Percentiles rank a stretch among this genome's conserved stretches.
phyloP scores from a whole-genome alignment of 345 rosid genomes.

The Cardamine chenopodiifolia region DNA sequence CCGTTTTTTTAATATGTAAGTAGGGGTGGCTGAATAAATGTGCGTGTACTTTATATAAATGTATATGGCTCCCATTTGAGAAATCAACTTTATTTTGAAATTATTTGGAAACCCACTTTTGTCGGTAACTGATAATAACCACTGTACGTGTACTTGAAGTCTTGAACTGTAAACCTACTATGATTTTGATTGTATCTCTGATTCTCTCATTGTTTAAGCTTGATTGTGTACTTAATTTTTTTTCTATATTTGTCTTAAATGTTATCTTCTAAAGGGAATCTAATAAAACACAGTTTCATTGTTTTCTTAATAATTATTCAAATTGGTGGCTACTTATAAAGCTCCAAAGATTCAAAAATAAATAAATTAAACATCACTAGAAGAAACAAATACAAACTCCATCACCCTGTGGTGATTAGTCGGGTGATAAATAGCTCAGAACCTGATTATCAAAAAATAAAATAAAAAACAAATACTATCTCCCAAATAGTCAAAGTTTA shows the following conservation, averaged over 20 bases:
- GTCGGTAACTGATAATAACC: constrained; percentile 18
- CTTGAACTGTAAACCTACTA: background rate
- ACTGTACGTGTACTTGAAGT: constrained; percentile 20
- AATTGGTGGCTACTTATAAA: too few relatives aligned
- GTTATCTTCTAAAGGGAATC: background rate
- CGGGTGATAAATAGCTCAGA: too few relatives aligned
- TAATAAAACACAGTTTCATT: background rate
- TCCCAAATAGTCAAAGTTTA: too few relatives aligned
- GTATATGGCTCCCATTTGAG: constrained; percentile 18
- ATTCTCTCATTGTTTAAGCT: background rate
- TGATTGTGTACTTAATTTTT: background rate
- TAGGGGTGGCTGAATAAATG: constrained; percentile 30
- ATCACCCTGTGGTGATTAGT: too few relatives aligned
- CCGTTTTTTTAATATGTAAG: constrained; percentile 21
- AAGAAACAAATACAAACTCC: too few relatives aligned
- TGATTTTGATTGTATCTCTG: constrained; percentile 15
- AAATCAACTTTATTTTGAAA: constrained; percentile 39
- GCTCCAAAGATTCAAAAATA: too few relatives aligned
- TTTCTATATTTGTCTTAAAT: background rate
- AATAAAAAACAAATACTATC: too few relatives aligned
- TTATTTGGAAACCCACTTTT: constrained; percentile 27
- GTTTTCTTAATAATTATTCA: too few relatives aligned
- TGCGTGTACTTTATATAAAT: constrained; percentile 14
- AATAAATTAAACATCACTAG: too few relatives aligned
- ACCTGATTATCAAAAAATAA: too few relatives aligned